Percentiles rank a stretch among this genome's conserved stretches.
Evolutionary conservation across 768 basidiomycete species (phyloP).

Genomic region (Imleria badia): DNA sequence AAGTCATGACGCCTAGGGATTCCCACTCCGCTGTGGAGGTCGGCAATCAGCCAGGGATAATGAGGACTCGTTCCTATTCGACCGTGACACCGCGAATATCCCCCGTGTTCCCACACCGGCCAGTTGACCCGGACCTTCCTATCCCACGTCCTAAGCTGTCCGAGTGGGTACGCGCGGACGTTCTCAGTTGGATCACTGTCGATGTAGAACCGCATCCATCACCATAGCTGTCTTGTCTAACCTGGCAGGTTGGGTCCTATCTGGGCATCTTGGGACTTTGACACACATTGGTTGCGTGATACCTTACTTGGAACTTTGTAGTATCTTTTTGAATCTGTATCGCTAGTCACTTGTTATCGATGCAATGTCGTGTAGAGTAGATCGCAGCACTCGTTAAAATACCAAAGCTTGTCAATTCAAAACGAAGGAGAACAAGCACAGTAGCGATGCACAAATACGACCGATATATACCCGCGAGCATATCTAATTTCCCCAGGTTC

Average conservation of each 20-base stretch:
- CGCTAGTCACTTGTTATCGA: constrained; percentile 10
- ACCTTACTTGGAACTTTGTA: background rate
- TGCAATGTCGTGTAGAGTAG: background rate
- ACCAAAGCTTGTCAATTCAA: constrained; percentile 3
- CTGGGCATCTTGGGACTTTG: background rate
- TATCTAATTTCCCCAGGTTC: constrained; percentile 20
- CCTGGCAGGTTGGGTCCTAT: constrained; percentile 6
- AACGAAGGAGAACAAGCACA: constrained; percentile 7
- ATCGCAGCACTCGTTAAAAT: constrained; percentile 6
- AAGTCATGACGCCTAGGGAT: constrained; percentile 18
- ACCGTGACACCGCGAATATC: constrained; percentile 13
- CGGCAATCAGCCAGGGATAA: constrained; percentile 30
- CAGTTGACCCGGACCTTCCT: constrained; percentile 51
- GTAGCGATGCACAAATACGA: constrained; percentile 11
- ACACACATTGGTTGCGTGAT: background rate
- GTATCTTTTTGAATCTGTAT: constrained; percentile 9
- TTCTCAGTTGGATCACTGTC: constrained; percentile 24
- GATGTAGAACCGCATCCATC: constrained; percentile 18
- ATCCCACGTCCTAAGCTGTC: constrained; percentile 52
- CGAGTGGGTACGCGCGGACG: constrained; percentile 54
- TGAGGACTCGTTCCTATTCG: constrained; percentile 18
- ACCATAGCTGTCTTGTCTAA: constrained; percentile 10
- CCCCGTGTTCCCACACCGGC: constrained; percentile 40
- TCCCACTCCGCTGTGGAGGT: constrained; percentile 36
- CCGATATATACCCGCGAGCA: constrained; percentile 7